Base-by-base conservation (phyloP, 257 asterid genomes). In the Haberlea rhodopensis region DNA sequence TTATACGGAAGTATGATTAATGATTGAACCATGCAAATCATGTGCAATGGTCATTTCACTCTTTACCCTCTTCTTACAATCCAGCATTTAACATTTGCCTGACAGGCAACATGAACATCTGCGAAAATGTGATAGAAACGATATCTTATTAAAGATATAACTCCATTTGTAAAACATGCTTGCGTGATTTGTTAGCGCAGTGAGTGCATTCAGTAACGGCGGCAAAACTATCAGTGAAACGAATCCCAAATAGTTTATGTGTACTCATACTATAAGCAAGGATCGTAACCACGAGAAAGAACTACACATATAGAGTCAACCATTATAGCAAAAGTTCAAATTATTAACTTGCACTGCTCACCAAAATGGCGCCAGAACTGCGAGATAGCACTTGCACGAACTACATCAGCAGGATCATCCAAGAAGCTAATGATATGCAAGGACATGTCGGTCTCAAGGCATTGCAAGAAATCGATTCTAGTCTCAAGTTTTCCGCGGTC, bases 401-500 rank as follows among this genome's bases (percentile, higher is more conserved):
- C 83, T 20, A 90, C 53, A 75, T 87, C 97, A 25, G 78, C 82
- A 5, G 90, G 92, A 70, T 90, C 97, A 70, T 72, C 81, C 74
- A 90, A 67, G 74, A 73, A 73, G 63, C 67, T 76, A 80, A 87
- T 62, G 70, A 87, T 75, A 65, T 73, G 48, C 23, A 73, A 5
- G 45, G 77, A 79, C 71, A 82, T 64, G 23, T 87, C 95, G 1
- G 60, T 43, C 70, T 73, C 88, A 21, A 84, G 82, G 72, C 68
- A 73, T 72, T 81, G 68, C 75, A 87, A 6, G 37, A 85, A 85
- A 67, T 88, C 82, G 28, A 80, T 46, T 52, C 65, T 22, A 61
- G 59, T 66, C 60, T 79, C 94, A 66, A 73, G 73, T 58, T 69
- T 70, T 31, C 46, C 65, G 53, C 9, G 60, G 62, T 82, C 77